A percentile compares a stretch with the other conserved stretches of the same genome.
Evolutionary conservation across 164 flowering plant genomes (phyloP).

Genomic region (Magnolia kwangsiensis): DNA sequence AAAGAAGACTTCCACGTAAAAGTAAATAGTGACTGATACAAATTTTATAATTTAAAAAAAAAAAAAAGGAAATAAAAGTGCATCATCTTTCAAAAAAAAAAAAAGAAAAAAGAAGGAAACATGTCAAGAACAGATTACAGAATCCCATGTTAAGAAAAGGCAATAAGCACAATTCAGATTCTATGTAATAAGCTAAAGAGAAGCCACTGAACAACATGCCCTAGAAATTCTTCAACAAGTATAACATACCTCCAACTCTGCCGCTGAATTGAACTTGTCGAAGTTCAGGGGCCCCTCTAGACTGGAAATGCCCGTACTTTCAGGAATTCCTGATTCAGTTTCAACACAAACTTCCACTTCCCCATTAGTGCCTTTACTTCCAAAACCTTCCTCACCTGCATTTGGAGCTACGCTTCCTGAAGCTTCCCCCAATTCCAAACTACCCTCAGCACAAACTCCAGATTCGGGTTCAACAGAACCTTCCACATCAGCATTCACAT

Average conservation of each 20-base stretch:
- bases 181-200: too few species aligned
- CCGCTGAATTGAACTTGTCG: constrained; percentile 51
- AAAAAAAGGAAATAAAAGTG: too few species aligned
- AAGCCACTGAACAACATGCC: background rate
- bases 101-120: too few species aligned
- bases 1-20: too few species aligned
- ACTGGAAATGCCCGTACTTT: constrained; percentile 19
- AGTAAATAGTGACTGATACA: too few species aligned
- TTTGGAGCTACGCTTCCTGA: background rate
- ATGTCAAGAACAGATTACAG: background rate
- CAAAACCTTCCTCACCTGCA: background rate
- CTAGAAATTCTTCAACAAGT: background rate
- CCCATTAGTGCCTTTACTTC: background rate
- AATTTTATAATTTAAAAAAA: too few species aligned
- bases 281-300: constrained; percentile 50
- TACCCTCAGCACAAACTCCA: constrained; percentile 3
- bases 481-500: constrained; percentile 9
- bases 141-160: background rate
- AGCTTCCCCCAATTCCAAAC: background rate
- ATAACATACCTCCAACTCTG: constrained; percentile 71
- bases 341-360: constrained; percentile 7
- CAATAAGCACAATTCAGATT: background rate
- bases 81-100: too few species aligned
- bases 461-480: constrained; percentile 6
- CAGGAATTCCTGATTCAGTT: constrained; percentile 14